phyloP scores from a whole-genome alignment of 2,329 filamentous ascomycete genomes.

The Pseudogymnoascus sp. region DNA sequence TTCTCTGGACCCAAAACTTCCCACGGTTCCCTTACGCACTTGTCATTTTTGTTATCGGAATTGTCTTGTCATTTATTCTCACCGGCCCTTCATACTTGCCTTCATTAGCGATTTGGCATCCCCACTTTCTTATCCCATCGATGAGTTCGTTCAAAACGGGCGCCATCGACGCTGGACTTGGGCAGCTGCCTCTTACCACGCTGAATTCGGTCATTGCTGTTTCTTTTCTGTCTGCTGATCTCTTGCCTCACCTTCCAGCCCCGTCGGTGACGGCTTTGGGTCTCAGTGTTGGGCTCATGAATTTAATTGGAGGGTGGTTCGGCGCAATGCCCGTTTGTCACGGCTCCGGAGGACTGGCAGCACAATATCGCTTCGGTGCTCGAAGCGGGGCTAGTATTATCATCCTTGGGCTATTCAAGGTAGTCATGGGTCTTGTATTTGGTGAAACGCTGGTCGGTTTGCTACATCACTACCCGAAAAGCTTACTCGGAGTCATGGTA shows the following conservation, averaged over 20 bases:
- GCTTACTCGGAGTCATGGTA: constrained; percentile 78
- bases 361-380: constrained; percentile 85
- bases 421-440: constrained; percentile 66
- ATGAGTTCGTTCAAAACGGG: constrained; percentile 40
- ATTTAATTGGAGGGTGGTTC: constrained; percentile 80
- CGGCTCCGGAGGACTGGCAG: constrained; percentile 82
- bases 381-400: constrained; percentile 79
- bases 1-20: constrained; percentile 59
- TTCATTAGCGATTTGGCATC: constrained; percentile 51
- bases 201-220: constrained; percentile 91
- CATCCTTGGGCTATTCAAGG: constrained; percentile 66
- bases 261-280: constrained; percentile 72
- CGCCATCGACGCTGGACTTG: constrained; percentile 50
- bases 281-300: constrained; percentile 74
- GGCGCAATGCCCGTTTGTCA: constrained; percentile 95
- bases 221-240: constrained; percentile 65
- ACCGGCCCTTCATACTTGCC: constrained; percentile 37
- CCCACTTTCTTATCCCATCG: constrained; percentile 41
- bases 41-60: constrained; percentile 58
- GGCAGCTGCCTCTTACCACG: constrained; percentile 83
- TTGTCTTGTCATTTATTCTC: constrained; percentile 52
- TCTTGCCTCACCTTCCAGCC: constrained; percentile 60
- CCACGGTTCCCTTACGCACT: constrained; percentile 71
- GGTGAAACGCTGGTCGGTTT: constrained; percentile 66
- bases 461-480: constrained; percentile 64